phyloP scores from a whole-genome alignment of 139 green algal species.

The Microglena sp. region DNA sequence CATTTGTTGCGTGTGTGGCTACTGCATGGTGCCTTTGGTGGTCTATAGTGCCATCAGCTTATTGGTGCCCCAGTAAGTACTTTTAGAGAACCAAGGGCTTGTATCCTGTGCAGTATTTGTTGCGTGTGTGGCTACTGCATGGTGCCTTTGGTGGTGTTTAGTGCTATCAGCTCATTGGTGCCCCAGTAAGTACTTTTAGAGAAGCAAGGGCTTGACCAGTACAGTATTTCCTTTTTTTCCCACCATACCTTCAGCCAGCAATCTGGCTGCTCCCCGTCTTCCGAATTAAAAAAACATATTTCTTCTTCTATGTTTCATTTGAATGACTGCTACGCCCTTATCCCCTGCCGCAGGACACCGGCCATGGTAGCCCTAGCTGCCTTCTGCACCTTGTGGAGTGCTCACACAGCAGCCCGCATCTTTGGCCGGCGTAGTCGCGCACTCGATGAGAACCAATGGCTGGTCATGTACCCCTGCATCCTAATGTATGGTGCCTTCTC shows the following conservation, averaged over 20 bases:
- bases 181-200: slow-evolving; percentile 44
- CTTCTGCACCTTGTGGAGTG: slow-evolving; percentile 61
- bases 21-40: slow-evolving; percentile 78
- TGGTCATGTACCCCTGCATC: slow-evolving; percentile 74
- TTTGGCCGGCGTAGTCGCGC: slow-evolving; percentile 47
- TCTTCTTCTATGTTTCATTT: background rate
- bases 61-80: slow-evolving; percentile 58
- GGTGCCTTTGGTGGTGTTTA: slow-evolving; percentile 69
- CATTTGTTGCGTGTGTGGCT: slow-evolving; percentile 80
- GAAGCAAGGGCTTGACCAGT: slow-evolving; percentile 55
- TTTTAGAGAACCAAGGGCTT: slow-evolving; percentile 19
- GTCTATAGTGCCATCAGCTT: slow-evolving; percentile 52
- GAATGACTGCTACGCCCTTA: background rate
- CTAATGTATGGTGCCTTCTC: slow-evolving; percentile 76
- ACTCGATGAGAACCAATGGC: slow-evolving; percentile 45
- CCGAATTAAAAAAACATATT: no score
- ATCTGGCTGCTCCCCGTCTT: no score
- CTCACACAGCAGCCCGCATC: slow-evolving; percentile 49
- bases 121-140: slow-evolving; percentile 86
- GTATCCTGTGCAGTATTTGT: slow-evolving; percentile 77
- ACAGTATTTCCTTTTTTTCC: slow-evolving; percentile 57
- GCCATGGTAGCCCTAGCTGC: slow-evolving; percentile 30
- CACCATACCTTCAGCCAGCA: no score
- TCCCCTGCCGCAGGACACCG: no score
- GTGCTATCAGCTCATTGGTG: slow-evolving; percentile 53